phyloP scores from a whole-genome alignment of 129 eudicot species.

The Pulicaria dysenterica region DNA sequence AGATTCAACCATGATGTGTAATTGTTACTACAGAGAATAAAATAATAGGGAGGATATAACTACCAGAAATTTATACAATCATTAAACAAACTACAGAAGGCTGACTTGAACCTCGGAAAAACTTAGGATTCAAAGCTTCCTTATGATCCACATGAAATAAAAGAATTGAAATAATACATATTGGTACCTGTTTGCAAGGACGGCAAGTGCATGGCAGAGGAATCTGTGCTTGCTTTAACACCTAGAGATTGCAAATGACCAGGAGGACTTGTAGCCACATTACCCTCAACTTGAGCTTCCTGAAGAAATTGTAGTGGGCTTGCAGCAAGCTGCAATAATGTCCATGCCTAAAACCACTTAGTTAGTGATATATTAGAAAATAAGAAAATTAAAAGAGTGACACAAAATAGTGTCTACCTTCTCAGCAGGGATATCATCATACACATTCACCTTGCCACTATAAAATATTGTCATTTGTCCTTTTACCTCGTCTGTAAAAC shows the following conservation, averaged over 20 bases:
- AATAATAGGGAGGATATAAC: not conserved
- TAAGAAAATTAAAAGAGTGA: not conserved
- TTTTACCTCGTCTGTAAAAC: slow-evolving; percentile 39
- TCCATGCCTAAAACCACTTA: slow-evolving; percentile 49
- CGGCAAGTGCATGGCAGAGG: slow-evolving; percentile 40
- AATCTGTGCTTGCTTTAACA: slow-evolving; percentile 36
- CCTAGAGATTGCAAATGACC: slow-evolving; percentile 46
- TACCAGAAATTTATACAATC: slow-evolving; percentile 5
- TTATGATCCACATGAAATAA: not conserved
- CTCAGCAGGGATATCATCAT: slow-evolving; percentile 71
- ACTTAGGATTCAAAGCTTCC: slow-evolving; percentile 25
- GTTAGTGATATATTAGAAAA: slow-evolving; percentile 26
- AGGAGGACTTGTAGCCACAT: slow-evolving; percentile 31
- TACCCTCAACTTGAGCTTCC: slow-evolving; percentile 44
- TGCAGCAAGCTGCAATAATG: slow-evolving; percentile 72
- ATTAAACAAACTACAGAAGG: slow-evolving; percentile 10
- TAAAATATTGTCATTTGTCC: slow-evolving; percentile 86
- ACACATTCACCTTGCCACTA: slow-evolving; percentile 83
- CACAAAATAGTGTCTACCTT: slow-evolving; percentile 48
- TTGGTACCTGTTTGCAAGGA: slow-evolving; percentile 49
- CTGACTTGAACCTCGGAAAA: not conserved
- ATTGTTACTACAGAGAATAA: too few relatives aligned
- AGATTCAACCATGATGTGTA: too few relatives aligned
- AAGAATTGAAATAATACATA: slow-evolving; percentile 13
- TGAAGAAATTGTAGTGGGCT: slow-evolving; percentile 54